Base-by-base conservation (phyloP, 2,329 filamentous ascomycete genomes). In the Nothopassalora personata region DNA sequence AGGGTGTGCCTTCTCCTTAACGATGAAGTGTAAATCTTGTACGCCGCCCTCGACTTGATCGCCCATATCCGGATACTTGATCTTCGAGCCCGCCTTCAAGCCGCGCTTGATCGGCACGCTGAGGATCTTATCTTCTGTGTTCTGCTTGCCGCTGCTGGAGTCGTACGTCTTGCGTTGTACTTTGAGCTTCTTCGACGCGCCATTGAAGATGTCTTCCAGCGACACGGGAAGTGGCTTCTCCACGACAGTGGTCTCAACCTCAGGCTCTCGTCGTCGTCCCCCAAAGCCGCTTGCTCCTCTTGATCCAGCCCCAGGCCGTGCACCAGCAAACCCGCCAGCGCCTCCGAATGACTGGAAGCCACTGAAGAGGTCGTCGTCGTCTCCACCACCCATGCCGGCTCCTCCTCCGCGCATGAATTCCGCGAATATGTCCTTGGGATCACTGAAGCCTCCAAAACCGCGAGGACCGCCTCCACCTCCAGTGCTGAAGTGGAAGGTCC, bases 131-230 rank as follows among this genome's bases (percentile, higher is more conserved):
- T 99, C 94, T 61, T 92, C 89, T 3, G 87, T 88, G 47, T 85
- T 90, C 67, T 91, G 86, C 79, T 96, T 96, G 59, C 91, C 91
- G 0, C 82, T 86, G 19, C 86, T 77, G 43, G 79, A 81, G 74
- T 99, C 94, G 73, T 90, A 97, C 18, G 88, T 91, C 84, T 97
- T 97, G 70, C 93, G 85, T 70, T 96, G 97, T 65, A 97, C 96
- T 79, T 94, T 96, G 83, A 99, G 91, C 82, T 96, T 97, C 84
- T 99, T 99, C 52, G 88, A 91, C 36, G 86, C 85, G 45, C 94
- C 94, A 28, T 83, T 86, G 78, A 85, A 97, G 62, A 97, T 77
- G 70, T 99, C 94, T 74, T 99, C 94, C 34, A 99, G 78, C 2
- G 88, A 85, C 23, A 99, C 79, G 2, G 87, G 85, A 62, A 99